Percentiles rank a stretch among this genome's conserved stretches.
These are phyloP conservation scores for Acorus gramineus DNA, from an alignment of 106 monocot species.

Conservation along the genomic window DNA sequence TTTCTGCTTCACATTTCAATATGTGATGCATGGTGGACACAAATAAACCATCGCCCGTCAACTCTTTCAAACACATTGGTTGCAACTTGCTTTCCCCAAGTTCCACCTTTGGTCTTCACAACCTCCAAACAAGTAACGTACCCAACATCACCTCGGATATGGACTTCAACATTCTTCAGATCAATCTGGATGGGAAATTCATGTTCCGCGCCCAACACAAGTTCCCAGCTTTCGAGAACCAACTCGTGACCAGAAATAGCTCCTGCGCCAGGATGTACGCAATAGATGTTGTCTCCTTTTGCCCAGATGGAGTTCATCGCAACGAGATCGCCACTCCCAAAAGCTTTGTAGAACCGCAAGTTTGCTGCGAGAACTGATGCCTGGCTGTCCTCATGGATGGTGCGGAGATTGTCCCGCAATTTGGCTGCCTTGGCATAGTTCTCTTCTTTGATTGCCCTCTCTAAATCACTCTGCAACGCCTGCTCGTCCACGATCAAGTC, in stretches of 20 bases:
- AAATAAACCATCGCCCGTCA: constrained; percentile 71
- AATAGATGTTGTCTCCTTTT: constrained; percentile 65
- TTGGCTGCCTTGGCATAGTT: constrained; percentile 77
- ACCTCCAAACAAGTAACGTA: constrained; percentile 89
- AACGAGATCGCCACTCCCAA: constrained; percentile 71
- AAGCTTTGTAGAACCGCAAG: constrained; percentile 70
- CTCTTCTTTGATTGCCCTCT: constrained; percentile 74
- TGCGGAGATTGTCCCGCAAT: constrained; percentile 60
- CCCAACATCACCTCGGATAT: constrained; percentile 62
- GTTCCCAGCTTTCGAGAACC: constrained; percentile 88
- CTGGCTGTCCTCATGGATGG: constrained; percentile 69
- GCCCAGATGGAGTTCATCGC: constrained; percentile 84
- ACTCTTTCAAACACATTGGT: constrained; percentile 92
- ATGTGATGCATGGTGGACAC: constrained; percentile 92
- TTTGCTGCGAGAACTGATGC: constrained; percentile 68
- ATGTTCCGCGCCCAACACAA: constrained; percentile 64
- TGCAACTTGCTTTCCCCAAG: constrained; percentile 88
- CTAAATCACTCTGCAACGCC: constrained; percentile 52
- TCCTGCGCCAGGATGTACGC: constrained; percentile 82
- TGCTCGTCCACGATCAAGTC: constrained; percentile 43
- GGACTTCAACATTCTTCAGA: constrained; percentile 67
- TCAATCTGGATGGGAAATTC: constrained; percentile 88
- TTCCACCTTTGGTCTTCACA: constrained; percentile 75
- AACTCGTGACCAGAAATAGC: constrained; percentile 80
- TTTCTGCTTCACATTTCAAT: constrained; percentile 14